Evolutionary conservation across 2,329 filamentous ascomycete species (phyloP), one percentile per base, ranked within the genome.

Genomic region (Beauveria sp.): DNA sequence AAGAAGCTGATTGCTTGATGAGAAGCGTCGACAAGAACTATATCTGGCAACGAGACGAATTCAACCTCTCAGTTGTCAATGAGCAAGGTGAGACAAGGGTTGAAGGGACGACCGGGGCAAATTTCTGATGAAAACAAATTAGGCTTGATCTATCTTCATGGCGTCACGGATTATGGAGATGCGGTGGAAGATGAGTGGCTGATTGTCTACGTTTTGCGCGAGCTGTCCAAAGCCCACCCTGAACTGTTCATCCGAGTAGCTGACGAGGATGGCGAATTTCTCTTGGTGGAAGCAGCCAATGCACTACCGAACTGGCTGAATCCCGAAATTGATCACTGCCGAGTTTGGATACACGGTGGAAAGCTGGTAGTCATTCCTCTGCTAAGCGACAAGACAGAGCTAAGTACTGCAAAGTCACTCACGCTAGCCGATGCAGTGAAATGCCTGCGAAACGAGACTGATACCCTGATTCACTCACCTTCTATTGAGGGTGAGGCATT

Each of bases 161-260:
- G 93, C 22, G 79, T 81, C 57, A 95, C 91, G 1, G 90, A 93
- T 71, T 98, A 92, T 69, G 93, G 93, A 9, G 96, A 99, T 74
- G 95, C 92, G 0, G 87, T 98, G 4, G 93, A 96, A 70, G 95
- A 99, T 69, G 96, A 99, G 77, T 99, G 95, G 96, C 83, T 98
- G 6, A 88, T 98, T 63, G 93, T 98, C 22, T 96, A 93, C 75
- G 77, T 98, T 5, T 79, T 99, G 34, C 86, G 90, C 50, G 88
- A 96, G 74, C 77, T 98, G 67, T 93, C 88, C 67, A 89, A 82
- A 67, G 80, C 83, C 43, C 90, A 90, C 68, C 79, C 85, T 5
- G 81, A 88, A 63, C 79, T 92, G 8, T 99, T 93, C 93, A 83
- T 92, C 52, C 87, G 90, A 54, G 82, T 96, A 4, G 87, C 84